Base-by-base conservation (phyloP, 768 basidiomycete genomes). In the Tricholoma flavovirens region DNA sequence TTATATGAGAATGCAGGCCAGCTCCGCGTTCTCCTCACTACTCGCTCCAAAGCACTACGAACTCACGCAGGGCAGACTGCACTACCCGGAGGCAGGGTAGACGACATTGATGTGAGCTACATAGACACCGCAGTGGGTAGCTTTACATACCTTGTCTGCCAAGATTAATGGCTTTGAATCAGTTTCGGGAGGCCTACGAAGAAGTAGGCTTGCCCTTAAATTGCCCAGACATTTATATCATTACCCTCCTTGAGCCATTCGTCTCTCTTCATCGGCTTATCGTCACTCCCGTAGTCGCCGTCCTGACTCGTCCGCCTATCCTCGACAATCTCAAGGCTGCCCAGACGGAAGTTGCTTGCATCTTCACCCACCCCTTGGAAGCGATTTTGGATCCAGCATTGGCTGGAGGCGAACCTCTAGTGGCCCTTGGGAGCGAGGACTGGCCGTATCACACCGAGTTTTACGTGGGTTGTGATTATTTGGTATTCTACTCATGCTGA, bases 111-210 rank as follows among this genome's bases (percentile, higher is more conserved):
- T 68, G 60, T 62, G 1, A 78, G 80, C 65, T 73, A 88, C 2
- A 69, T 86, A 9, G 71, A 79, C 42, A 90, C 93, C 43, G 93
- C 93, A 15, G 93, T 94, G 68, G 17, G 52, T 50, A 49, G 29
- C n/a, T 26, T 15, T 14, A 26, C 17, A 6, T 40, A 10, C 10
- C 22, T 5, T 38, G 21, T 42, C 3, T 8, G 12, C 26, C 12
- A 15, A 48, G n/a, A 8, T 8, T 29, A 29, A 29, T 8, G 1
- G 14, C 26, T 5, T 8, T 29, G 15, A 6, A n/a, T n/a, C 64
- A 94, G 93, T 79, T 79, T 49, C 77, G 93, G 56, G 93, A 96
- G 70, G 93, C 93, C 0, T 68, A 82, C 54, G 93, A 96, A 72
- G 93, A 96, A 73, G 88, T 95, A 17, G 82, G 71, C 1, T 75